phyloP scores from a whole-genome alignment of 2,329 filamentous ascomycete genomes.

The Thielaviopsis euricoi region DNA sequence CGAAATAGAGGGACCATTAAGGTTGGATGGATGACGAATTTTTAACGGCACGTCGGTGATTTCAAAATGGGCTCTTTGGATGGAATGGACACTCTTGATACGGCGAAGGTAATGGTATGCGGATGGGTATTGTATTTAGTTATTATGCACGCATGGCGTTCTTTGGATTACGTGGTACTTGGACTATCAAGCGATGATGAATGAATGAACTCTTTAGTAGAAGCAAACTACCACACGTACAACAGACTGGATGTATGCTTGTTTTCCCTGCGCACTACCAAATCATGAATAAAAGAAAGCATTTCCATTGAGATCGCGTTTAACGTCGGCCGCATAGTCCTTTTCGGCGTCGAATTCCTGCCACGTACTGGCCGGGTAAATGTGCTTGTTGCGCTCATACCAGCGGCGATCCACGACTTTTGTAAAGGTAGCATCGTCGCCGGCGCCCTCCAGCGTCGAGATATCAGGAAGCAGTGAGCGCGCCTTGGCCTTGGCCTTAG shows the following conservation, averaged over 20 bases:
- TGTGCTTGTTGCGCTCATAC: conserved; percentile 97
- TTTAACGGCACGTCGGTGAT: too few species aligned
- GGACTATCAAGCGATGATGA: too few species aligned
- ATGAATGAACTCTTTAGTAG: too few species aligned
- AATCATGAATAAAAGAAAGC: conserved; percentile 63
- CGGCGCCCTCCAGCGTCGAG: conserved; percentile 51
- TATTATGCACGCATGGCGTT: too few species aligned
- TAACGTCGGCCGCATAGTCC: conserved; percentile 62
- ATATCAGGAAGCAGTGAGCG: conserved; percentile 27
- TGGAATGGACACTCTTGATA: too few species aligned
- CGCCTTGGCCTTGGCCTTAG: conserved; percentile 19
- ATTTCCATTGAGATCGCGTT: conserved; percentile 78
- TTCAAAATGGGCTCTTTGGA: too few species aligned
- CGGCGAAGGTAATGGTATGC: too few species aligned
- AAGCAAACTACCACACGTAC: too few species aligned
- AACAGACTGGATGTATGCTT: background rate
- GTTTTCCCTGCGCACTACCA: too few species aligned
- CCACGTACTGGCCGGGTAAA: conserved; percentile 92
- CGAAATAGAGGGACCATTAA: background rate
- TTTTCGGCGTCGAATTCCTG: conserved; percentile 83
- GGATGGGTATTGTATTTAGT: too few species aligned
- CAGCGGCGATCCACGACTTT: conserved; percentile 93
- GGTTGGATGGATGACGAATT: conserved; percentile 17
- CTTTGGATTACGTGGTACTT: too few species aligned
- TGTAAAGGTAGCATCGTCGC: conserved; percentile 64